phyloP scores from a whole-genome alignment of 2,329 filamentous ascomycete species.

The Cercospora sp. region DNA sequence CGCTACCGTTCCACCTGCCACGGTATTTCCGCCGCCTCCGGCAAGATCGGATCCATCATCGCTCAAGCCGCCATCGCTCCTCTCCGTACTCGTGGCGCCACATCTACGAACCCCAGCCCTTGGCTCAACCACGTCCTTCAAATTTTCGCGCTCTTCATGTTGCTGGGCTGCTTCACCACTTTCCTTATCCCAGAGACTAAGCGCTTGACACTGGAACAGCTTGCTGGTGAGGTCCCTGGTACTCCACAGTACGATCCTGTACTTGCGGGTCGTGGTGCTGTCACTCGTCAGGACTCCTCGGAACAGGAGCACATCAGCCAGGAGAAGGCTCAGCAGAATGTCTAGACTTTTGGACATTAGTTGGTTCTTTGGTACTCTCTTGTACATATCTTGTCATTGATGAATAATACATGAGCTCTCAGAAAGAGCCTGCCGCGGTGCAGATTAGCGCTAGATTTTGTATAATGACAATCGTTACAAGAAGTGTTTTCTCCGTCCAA shows the following conservation, averaged over 20 bases:
- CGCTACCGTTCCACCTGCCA: constrained; percentile 52
- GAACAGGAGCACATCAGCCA: constrained; percentile 19
- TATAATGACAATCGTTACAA: constrained; percentile 3
- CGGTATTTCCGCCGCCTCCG: constrained; percentile 52
- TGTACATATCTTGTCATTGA: background rate
- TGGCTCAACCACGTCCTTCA: constrained; percentile 74
- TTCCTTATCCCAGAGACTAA: constrained; percentile 73
- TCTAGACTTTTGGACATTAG: constrained; percentile 10
- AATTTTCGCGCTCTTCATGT: constrained; percentile 79
- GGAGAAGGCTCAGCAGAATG: constrained; percentile 24
- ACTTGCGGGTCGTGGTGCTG: constrained; percentile 25
- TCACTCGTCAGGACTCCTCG: constrained; percentile 17
- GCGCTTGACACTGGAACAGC: constrained; percentile 66
- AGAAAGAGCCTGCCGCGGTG: background rate
- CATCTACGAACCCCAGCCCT: constrained; percentile 56
- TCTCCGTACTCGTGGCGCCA: constrained; percentile 56
- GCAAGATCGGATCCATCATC: constrained; percentile 53
- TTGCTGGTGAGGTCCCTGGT: constrained; percentile 66
- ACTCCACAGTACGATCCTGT: constrained; percentile 51
- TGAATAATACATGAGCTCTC: background rate
- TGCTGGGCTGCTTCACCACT: constrained; percentile 67
- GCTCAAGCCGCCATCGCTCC: constrained; percentile 53
- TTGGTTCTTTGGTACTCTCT: background rate
- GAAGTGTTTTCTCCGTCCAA: background rate
- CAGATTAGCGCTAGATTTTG: background rate